Evolutionary conservation across 1,139 yeast species (phyloP), one percentile per base, ranked within the genome.

Genomic region (Ogataea hybrid): DNA sequence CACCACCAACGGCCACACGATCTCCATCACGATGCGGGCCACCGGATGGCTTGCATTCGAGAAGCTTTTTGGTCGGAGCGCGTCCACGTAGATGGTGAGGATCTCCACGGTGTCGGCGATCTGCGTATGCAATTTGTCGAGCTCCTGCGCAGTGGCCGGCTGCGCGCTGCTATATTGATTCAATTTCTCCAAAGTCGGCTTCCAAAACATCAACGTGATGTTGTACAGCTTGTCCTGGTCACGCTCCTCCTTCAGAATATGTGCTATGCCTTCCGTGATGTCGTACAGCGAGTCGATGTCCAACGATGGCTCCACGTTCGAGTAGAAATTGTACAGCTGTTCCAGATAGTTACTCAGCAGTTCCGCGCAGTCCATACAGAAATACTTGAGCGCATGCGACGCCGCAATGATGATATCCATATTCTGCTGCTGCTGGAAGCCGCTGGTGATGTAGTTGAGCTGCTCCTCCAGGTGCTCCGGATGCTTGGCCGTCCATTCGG

Each of bases 401-500:
- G 97, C 89, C 0, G 98, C 97, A 38, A 82, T 77, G 25, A 83
- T 71, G 28, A 87, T 84, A 25, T 84, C 87, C 48, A 50, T 34
- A 35, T 50, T 43, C 28, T 53, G 55, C 23, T 52, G 40, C 34
- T 56, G 56, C 45, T 76, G 76, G 56, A 92, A 87, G 0, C 97
- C 96, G 48, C 73, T 74, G 42, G 84, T 85, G 50, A 94, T 88
- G 60, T 89, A 92, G 52, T 84, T 82, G 46, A 94, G 72, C 62
- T 90, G 96, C 37, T 81, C 76, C 61, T 87, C 94, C 48, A 94
- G 70, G 54, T 73, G 84, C 48, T 86, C 83, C 1, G 95, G 88
- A 63, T 92, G 94, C 50, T 78, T 75, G 5, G 90, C 71, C 0
- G 97, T 88, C 97, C 98, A 94, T 64, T 84, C 90, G 1, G 97